A percentile compares a stretch with the other conserved stretches of the same genome.
Conservation (phyloP, 768 basidiomycete species). For the Kwoniella sp. region DNA sequence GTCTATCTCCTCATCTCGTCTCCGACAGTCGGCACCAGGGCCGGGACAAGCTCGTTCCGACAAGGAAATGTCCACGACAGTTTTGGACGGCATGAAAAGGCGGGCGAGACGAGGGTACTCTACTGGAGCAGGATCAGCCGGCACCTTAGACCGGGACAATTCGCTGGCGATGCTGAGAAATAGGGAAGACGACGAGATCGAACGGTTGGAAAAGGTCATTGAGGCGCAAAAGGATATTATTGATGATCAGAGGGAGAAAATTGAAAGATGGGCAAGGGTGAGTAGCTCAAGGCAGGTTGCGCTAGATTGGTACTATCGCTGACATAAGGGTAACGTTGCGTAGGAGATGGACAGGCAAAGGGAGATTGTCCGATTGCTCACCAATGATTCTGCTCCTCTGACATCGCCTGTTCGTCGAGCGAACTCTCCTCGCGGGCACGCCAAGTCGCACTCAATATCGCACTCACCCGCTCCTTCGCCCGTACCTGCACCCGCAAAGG, state of each 20-base stretch:
- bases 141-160: conserved; percentile 5
- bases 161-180: conserved; percentile 14
- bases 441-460: conserved; percentile 35
- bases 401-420: conserved; percentile 9
- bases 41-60: conserved; percentile 9
- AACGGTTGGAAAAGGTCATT: conserved; percentile 50
- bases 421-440: conserved; percentile 25
- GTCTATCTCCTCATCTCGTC: conserved; percentile 15
- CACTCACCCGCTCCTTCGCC: conserved; percentile 12
- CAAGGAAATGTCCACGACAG: conserved; percentile 17
- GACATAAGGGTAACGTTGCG: neutral
- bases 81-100: conserved; percentile 1
- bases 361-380: conserved; percentile 43
- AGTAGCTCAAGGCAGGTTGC: conserved; percentile 15
- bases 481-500: conserved; percentile 16
- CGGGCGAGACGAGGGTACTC: conserved; percentile 11
- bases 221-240: conserved; percentile 48
- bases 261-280: conserved; percentile 49
- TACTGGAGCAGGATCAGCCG: neutral
- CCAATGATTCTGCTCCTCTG: conserved; percentile 13
- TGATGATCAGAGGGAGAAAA: conserved; percentile 50
- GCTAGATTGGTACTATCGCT: neutral
- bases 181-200: conserved; percentile 39
- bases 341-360: conserved; percentile 48
- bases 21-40: conserved; percentile 14